A percentile compares a stretch with the other conserved stretches of the same genome.
These are phyloP conservation scores for Penicillium sp. DNA, from an alignment of 2,329 filamentous ascomycete species.

Conservation along the genomic window DNA sequence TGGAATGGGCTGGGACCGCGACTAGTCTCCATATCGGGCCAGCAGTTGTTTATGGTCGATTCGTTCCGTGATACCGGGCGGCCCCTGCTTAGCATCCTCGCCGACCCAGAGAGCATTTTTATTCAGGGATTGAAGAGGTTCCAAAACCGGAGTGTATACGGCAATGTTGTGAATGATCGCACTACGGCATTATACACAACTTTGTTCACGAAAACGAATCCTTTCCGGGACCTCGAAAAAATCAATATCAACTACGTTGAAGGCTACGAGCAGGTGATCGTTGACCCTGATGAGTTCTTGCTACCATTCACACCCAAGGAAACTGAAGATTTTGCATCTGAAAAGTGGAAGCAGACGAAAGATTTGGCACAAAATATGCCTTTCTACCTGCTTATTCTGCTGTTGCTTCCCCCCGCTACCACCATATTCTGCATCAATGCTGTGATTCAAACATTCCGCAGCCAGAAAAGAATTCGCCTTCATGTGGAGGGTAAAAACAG, in stretches of 20 bases:
- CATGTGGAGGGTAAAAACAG: conserved; percentile 73
- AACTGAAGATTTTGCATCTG: conserved; percentile 27
- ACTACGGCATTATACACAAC: conserved; percentile 84
- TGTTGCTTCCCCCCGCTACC: conserved; percentile 74
- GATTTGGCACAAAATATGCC: conserved; percentile 58
- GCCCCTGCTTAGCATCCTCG: conserved; percentile 76
- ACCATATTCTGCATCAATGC: conserved; percentile 74
- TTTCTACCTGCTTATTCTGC: conserved; percentile 61
- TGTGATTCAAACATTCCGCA: conserved; percentile 73
- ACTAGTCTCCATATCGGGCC: conserved; percentile 78
- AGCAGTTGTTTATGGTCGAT: conserved; percentile 86
- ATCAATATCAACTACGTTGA: conserved; percentile 72
- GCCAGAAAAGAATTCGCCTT: conserved; percentile 70
- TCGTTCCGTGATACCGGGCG: conserved; percentile 79
- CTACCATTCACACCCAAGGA: conserved; percentile 30
- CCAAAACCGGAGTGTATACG: conserved; percentile 74
- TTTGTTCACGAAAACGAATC: conserved; percentile 73
- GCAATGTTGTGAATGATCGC: conserved; percentile 84
- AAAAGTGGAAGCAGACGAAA: conserved; percentile 34
- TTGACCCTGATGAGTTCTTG: conserved; percentile 55
- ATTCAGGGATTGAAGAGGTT: conserved; percentile 76
- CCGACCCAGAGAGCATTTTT: conserved; percentile 83
- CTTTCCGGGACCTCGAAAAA: conserved; percentile 67
- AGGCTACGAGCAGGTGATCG: conserved; percentile 72
- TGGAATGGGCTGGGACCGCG: conserved; percentile 85